A percentile compares a stretch with the other conserved stretches of the same genome.
These are phyloP conservation scores for Discostella stelligera DNA, from an alignment of 352 stramenopile species.

Conservation along the genomic window DNA sequence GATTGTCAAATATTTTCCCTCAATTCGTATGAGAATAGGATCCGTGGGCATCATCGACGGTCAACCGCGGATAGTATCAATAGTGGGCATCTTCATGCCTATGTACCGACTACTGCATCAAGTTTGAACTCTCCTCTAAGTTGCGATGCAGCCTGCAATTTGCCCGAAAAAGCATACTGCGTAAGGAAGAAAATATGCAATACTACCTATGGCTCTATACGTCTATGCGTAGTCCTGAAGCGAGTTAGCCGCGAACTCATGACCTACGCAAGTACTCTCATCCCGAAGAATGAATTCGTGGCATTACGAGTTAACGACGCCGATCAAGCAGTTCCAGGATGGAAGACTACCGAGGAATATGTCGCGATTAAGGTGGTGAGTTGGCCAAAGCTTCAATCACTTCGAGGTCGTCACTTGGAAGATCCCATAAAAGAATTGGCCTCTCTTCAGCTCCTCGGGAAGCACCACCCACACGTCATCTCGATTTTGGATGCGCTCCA, in stretches of 20 bases:
- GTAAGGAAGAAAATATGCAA: conserved; percentile 60
- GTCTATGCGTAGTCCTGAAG: conserved; percentile 59
- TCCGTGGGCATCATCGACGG: conserved; percentile 1
- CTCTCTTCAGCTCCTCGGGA: conserved; percentile 72
- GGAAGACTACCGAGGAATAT: conserved; percentile 53
- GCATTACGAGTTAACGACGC: neutral
- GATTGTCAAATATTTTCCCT: neutral
- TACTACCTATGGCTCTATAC: conserved; percentile 57
- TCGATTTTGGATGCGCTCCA: conserved; percentile 61
- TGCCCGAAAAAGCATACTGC: conserved; percentile 48
- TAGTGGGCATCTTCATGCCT: neutral
- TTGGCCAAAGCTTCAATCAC: conserved; percentile 27
- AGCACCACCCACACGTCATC: conserved; percentile 59
- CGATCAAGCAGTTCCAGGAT: conserved; percentile 4
- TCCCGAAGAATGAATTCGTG: conserved; percentile 9
- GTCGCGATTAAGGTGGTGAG: conserved; percentile 55
- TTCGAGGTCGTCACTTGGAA: conserved; percentile 62
- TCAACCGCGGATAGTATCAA: neutral
- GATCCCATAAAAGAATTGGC: conserved; percentile 81
- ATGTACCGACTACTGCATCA: neutral
- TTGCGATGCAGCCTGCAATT: conserved; percentile 17
- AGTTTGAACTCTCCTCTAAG: neutral
- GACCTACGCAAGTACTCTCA: conserved; percentile 7
- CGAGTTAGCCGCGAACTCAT: conserved; percentile 21
- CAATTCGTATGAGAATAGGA: neutral